phyloP scores from a whole-genome alignment of 2,329 filamentous ascomycete species.

The Camillea tinctor region DNA sequence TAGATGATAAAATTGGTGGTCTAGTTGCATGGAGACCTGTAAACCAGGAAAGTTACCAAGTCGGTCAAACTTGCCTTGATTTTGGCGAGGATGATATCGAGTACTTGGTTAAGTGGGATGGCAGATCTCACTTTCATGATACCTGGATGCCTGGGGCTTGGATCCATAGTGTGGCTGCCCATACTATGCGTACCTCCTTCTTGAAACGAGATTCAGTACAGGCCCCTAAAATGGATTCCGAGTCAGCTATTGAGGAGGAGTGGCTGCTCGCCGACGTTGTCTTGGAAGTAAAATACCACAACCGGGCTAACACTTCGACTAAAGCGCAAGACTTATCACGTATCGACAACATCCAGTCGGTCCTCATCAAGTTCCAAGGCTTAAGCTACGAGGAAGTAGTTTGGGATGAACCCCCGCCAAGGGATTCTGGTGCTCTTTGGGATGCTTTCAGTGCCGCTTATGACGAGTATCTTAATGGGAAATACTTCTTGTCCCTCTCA shows the following conservation, averaged over 20 bases:
- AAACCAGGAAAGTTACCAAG: slow-evolving; percentile 53
- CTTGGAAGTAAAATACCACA: slow-evolving; percentile 70
- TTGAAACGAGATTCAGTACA: slow-evolving; percentile 64
- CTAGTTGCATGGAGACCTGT: slow-evolving; percentile 85
- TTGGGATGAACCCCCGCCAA: slow-evolving; percentile 78
- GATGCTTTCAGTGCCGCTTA: slow-evolving; percentile 80
- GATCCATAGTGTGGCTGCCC: slow-evolving; percentile 70
- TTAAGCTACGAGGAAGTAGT: slow-evolving; percentile 87
- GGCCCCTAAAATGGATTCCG: slow-evolving; percentile 65
- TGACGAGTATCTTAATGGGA: slow-evolving; percentile 78
- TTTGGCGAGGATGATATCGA: slow-evolving; percentile 79
- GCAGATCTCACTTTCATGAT: slow-evolving; percentile 76
- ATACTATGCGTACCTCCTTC: slow-evolving; percentile 71
- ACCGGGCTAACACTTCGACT: slow-evolving; percentile 50
- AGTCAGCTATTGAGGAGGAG: slow-evolving; percentile 85
- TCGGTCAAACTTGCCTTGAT: slow-evolving; percentile 51
- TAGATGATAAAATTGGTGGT: slow-evolving; percentile 66
- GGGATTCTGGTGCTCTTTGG: slow-evolving; percentile 66
- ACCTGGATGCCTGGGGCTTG: slow-evolving; percentile 87
- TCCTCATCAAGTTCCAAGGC: slow-evolving; percentile 89
- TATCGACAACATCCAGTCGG: slow-evolving; percentile 69
- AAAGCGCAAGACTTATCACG: slow-evolving; percentile 70
- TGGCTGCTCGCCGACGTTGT: slow-evolving; percentile 84
- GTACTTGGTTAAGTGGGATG: slow-evolving; percentile 88
- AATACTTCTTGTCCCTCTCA: slow-evolving; percentile 62